Percentiles rank a stretch among this genome's conserved stretches.
phyloP scores from a whole-genome alignment of 192 early-diverging fungal genomes.

The Coemansia sp. region DNA sequence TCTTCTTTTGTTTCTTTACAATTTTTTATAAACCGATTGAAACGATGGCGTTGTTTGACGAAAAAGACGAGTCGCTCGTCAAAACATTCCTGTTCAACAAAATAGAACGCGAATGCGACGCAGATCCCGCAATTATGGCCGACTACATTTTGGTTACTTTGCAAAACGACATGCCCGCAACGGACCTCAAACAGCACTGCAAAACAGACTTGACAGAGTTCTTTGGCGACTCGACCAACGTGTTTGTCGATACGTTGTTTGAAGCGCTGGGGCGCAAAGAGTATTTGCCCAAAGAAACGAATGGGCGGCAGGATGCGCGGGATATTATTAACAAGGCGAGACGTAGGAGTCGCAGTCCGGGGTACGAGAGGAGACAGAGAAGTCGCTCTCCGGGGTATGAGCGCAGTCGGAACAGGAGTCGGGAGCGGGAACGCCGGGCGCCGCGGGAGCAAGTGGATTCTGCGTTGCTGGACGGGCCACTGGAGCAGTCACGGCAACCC shows the following conservation, averaged over 20 bases:
- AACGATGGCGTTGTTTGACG: constrained; percentile 38
- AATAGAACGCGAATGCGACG: constrained; percentile 43
- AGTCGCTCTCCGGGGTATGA: constrained; percentile 13
- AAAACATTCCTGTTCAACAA: constrained; percentile 44
- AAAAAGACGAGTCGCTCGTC: constrained; percentile 35
- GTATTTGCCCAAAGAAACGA: constrained; percentile 15
- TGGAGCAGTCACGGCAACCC: neutral
- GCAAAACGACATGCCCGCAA: constrained; percentile 42
- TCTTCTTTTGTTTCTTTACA: constrained; percentile 12
- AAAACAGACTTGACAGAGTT: constrained; percentile 43
- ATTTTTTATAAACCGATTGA: neutral
- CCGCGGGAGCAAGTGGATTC: constrained; percentile 6
- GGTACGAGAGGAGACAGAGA: constrained; percentile 1
- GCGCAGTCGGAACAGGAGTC: neutral
- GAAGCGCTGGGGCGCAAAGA: constrained; percentile 21
- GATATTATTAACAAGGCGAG: neutral
- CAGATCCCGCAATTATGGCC: constrained; percentile 44
- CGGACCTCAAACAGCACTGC: constrained; percentile 37
- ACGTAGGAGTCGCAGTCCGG: constrained; percentile 36
- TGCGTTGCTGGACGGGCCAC: constrained; percentile 29
- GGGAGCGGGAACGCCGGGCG: neutral
- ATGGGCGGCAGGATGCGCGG: neutral
- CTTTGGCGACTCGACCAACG: constrained; percentile 31
- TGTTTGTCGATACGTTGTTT: constrained; percentile 40
- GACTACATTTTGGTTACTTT: constrained; percentile 48